Conservation (phyloP, 2,329 filamentous ascomycete genomes). For the Cladosporium sp. region DNA sequence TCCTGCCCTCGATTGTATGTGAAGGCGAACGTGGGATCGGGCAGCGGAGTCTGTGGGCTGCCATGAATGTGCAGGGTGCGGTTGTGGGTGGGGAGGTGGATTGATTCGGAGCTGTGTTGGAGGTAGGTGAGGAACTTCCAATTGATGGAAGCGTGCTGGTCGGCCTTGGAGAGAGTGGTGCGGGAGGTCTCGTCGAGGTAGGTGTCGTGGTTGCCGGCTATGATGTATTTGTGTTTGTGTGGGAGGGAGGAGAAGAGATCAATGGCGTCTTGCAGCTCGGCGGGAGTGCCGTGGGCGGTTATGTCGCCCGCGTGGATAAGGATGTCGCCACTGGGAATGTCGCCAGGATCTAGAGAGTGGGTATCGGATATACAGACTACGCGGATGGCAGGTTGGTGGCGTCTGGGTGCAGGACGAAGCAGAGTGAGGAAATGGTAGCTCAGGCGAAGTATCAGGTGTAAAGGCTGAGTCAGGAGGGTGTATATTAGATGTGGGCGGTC, state of each 20-base stretch:
- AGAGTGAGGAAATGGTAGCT: constrained; percentile 51
- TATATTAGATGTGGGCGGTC: constrained; percentile 23
- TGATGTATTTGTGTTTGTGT: constrained; percentile 74
- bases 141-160: constrained; percentile 55
- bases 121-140: constrained; percentile 71
- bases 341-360: constrained; percentile 56
- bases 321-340: constrained; percentile 73
- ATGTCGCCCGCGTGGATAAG: constrained; percentile 89
- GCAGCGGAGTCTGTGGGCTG: constrained; percentile 71
- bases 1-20: constrained; percentile 65
- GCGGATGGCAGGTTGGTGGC: constrained; percentile 56
- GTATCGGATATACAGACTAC: constrained; percentile 91
- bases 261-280: constrained; percentile 74
- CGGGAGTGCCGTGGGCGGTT: constrained; percentile 65
- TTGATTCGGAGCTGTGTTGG: constrained; percentile 59
- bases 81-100: constrained; percentile 32
- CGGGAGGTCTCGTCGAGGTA: constrained; percentile 71
- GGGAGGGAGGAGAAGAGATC: constrained; percentile 75
- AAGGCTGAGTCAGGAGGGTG: constrained; percentile 30
- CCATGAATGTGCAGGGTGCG: constrained; percentile 71
- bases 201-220: constrained; percentile 85
- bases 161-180: constrained; percentile 43
- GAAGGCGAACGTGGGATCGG: constrained; percentile 74
- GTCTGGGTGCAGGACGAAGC: constrained; percentile 55
- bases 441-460: constrained; percentile 39